Conservation (phyloP, 23 red algal genomes). For the Gracilaria domingensis region DNA sequence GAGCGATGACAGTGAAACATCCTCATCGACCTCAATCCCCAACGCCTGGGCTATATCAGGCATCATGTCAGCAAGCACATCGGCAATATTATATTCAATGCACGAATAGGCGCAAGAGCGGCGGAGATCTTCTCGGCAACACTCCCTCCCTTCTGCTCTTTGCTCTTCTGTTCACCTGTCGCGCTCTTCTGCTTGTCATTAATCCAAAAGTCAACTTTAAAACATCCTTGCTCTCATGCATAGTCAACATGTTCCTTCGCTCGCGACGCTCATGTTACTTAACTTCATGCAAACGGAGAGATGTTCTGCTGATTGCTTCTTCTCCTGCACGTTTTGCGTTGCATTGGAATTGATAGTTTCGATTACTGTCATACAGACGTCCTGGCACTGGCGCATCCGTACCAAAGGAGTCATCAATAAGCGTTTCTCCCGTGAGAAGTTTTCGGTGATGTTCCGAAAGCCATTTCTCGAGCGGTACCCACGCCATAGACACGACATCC, state of each 20-base stretch:
- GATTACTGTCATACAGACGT: conserved; percentile 43
- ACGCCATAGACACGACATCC: conserved; percentile 66
- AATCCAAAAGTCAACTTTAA: conserved; percentile 38
- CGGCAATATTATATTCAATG: conserved; percentile 61
- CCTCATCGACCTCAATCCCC: conserved; percentile 83
- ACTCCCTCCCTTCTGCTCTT: not conserved
- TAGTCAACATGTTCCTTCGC: conserved; percentile 32
- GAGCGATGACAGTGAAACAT: conserved; percentile 64
- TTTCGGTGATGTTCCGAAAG: conserved; percentile 63
- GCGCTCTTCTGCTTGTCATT: conserved; percentile 26
- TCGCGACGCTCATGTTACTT: conserved; percentile 56
- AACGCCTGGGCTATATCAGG: conserved; percentile 79
- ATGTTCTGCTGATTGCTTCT: conserved; percentile 43
- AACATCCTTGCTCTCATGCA: conserved; percentile 63
- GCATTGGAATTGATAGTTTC: conserved; percentile 54
- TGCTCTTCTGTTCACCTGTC: not conserved
- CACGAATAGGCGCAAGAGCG: conserved; percentile 42
- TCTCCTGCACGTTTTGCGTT: conserved; percentile 62
- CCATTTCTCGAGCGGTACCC: conserved; percentile 71
- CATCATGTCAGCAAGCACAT: conserved; percentile 75
- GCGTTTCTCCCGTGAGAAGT: conserved; percentile 62
- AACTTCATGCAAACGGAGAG: conserved; percentile 59
- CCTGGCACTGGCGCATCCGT: conserved; percentile 76
- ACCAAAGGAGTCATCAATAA: conserved; percentile 80
- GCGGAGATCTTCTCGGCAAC: conserved; percentile 42